These are phyloP conservation scores for Fusarium sp. DNA, from an alignment of 2,329 filamentous ascomycete species.

Conservation along the genomic window DNA sequence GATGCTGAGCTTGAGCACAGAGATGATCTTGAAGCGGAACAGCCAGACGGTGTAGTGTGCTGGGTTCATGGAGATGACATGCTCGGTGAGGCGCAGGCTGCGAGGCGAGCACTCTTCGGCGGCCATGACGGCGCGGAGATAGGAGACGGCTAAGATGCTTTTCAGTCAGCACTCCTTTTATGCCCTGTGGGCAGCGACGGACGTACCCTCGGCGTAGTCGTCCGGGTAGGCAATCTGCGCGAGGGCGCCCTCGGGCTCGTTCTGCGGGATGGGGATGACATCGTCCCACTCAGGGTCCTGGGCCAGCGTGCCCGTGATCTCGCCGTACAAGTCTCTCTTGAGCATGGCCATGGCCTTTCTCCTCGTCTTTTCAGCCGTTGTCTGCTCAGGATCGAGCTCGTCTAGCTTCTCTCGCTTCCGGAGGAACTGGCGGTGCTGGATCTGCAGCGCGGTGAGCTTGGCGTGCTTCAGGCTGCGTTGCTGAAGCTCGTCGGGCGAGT, in stretches of 20 bases:
- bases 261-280: slow-evolving; percentile 80
- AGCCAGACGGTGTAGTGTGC: slow-evolving; percentile 99
- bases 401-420: slow-evolving; percentile 46
- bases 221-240: slow-evolving; percentile 92
- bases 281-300: slow-evolving; percentile 84
- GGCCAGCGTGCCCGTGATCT: slow-evolving; percentile 56
- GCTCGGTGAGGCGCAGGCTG: slow-evolving; percentile 81
- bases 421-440: slow-evolving; percentile 57
- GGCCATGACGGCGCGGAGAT: slow-evolving; percentile 93
- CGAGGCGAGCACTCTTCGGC: slow-evolving; percentile 82
- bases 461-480: slow-evolving; percentile 54
- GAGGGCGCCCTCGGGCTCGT: slow-evolving; percentile 84
- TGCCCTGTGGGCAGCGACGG: slow-evolving; percentile 7
- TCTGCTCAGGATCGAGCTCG: slow-evolving; percentile 47
- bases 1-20: slow-evolving; percentile 71
- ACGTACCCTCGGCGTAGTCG: slow-evolving; percentile 81
- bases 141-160: slow-evolving; percentile 74
- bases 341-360: slow-evolving; percentile 62
- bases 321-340: slow-evolving; percentile 62
- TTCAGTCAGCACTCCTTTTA: slow-evolving; percentile 35
- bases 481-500: slow-evolving; percentile 57
- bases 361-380: slow-evolving; percentile 57
- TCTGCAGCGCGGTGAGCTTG: slow-evolving; percentile 54
- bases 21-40: slow-evolving; percentile 84
- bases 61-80: slow-evolving; percentile 92